Base-by-base conservation (phyloP, 139 green algal genomes). In the Chlamydomonas applanata region DNA sequence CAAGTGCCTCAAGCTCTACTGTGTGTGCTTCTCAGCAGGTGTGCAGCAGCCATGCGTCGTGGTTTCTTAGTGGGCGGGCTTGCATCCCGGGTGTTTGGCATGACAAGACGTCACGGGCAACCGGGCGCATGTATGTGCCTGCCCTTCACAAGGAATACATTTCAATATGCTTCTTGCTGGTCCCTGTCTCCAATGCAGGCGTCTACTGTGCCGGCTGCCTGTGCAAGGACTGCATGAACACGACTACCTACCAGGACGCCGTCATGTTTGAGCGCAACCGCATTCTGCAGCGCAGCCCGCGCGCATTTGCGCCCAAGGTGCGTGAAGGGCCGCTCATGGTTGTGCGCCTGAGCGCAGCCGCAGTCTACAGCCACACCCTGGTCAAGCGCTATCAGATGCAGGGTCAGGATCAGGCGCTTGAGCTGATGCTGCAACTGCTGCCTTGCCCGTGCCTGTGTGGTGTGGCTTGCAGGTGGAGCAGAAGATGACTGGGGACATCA, bases 1-100 rank as follows among this genome's bases (percentile, higher is more conserved):
- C 22, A 83, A 84, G 53, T 97, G 93, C 77, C 83, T 97, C 29
- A 97, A 97, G 84, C 83, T 97, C 13, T 97, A 97, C 82, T 97
- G 93, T 75, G 93, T 96, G 24, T 97, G 93, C 84, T 94, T 94
- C 46, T 76, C 81, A 34, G 81, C 83, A 80, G 85, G 88, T 91
- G n/a, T 2, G 73, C 60, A 20, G 44, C 32, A 73, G 7, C 44
- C 14, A 73, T 30, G 44, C 44, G 32, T 11, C 52, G 66, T 27
- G 7, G 11, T 0, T n/a, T 45, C 11, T 61, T 16, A 7, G 20
- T 34, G 49, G 4, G 53, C 19, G n/a, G 54, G 19, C 19, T 20
- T 5, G 54, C 17, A 62, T 20, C 54, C n/a, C 16, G 5, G 16
- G 16, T 32, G 5, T 62, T 63, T 16, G 17, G 7, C 7, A 13